Conservation (phyloP, 495 filamentous ascomycete species). For the Lichenothelia convexa region DNA sequence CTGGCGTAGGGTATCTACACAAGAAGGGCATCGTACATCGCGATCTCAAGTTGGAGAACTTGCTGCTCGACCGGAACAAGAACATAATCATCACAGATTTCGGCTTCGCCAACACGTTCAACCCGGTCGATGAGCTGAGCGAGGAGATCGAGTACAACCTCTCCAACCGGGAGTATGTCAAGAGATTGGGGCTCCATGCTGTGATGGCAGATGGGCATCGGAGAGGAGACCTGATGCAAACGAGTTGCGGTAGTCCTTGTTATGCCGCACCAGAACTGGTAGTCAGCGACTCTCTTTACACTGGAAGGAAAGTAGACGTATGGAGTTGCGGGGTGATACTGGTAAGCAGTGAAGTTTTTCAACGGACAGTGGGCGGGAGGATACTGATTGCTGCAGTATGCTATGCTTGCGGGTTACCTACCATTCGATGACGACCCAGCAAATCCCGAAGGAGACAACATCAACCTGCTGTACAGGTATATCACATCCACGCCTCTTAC, state of each 20-base stretch:
- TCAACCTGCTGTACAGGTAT: slow-evolving; percentile 98
- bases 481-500: slow-evolving; percentile 95
- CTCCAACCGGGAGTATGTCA: slow-evolving; percentile 67
- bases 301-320: slow-evolving; percentile 92
- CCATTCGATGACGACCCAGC: slow-evolving; percentile 98
- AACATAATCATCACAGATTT: slow-evolving; percentile 99
- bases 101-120: slow-evolving; percentile 96
- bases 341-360: slow-evolving; percentile 36
- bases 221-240: slow-evolving; percentile 63
- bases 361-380: neutral
- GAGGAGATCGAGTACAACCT: slow-evolving; percentile 83
- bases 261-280: slow-evolving; percentile 96
- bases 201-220: slow-evolving; percentile 35
- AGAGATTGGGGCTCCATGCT: slow-evolving; percentile 54
- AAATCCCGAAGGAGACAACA: slow-evolving; percentile 97
- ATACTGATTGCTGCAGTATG: slow-evolving; percentile 46
- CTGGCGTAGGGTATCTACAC: slow-evolving; percentile 92
- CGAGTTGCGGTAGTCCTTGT: slow-evolving; percentile 71
- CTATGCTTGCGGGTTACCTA: slow-evolving; percentile 97
- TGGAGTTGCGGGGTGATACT: slow-evolving; percentile 99
- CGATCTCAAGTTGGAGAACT: slow-evolving; percentile 92
- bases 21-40: slow-evolving; percentile 98
- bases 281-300: slow-evolving; percentile 93
- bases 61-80: slow-evolving; percentile 84
- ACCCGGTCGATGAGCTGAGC: slow-evolving; percentile 67